Percentiles rank a stretch among this genome's conserved stretches.
phyloP scores from a whole-genome alignment of 2,329 filamentous ascomycete genomes.

The Xylaria sp. region DNA sequence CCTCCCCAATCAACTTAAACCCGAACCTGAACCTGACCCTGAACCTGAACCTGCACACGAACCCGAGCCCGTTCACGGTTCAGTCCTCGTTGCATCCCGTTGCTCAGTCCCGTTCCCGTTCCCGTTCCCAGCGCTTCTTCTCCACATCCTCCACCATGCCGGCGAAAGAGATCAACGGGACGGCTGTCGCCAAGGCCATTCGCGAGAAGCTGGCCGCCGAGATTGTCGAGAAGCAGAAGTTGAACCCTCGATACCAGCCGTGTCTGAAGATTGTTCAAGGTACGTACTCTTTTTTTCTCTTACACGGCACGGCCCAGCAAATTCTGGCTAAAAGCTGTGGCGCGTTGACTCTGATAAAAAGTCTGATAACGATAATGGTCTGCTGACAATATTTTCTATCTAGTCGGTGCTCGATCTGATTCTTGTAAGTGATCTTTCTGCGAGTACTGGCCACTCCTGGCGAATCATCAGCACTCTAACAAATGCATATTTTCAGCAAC shows the following conservation, averaged over 20 bases:
- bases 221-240: conserved; percentile 73
- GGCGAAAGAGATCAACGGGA: conserved; percentile 91
- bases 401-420: conserved; percentile 89
- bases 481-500: conserved; percentile 56
- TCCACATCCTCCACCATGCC: conserved; percentile 61
- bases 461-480: conserved; percentile 17
- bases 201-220: conserved; percentile 74
- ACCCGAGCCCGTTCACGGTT: too few species aligned
- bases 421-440: conserved; percentile 58
- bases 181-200: conserved; percentile 86
- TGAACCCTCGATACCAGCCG: conserved; percentile 83
- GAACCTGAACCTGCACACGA: background rate
- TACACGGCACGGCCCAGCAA: conserved; percentile 5
- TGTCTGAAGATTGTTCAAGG: conserved; percentile 93
- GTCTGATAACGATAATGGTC: conserved; percentile 12
- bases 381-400: conserved; percentile 9
- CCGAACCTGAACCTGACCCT: background rate
- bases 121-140: conserved; percentile 32
- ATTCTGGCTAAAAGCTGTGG: background rate
- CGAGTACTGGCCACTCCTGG: background rate
- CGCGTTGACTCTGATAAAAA: background rate
- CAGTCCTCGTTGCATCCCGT: too few species aligned
- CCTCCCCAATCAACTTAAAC: conserved; percentile 4
- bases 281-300: conserved; percentile 36
- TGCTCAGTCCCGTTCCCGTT: conserved; percentile 3